phyloP scores from a whole-genome alignment of 2,329 filamentous ascomycete genomes.

The Aspergillaceae sp. region DNA sequence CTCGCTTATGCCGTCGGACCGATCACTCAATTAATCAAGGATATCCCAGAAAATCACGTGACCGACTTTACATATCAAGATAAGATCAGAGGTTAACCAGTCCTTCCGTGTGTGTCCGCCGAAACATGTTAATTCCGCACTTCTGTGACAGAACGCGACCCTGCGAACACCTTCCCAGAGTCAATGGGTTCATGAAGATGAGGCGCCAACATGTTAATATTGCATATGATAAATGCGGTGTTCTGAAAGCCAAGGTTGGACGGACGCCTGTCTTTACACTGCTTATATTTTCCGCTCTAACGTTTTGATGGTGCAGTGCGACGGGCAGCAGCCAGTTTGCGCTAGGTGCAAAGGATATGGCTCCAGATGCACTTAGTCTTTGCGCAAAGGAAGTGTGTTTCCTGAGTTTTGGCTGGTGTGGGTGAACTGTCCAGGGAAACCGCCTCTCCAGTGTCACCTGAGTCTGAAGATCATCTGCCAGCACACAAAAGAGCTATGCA shows the following conservation, averaged over 20 bases:
- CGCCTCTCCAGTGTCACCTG: too few relatives aligned
- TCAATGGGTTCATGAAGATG: constrained; percentile 1
- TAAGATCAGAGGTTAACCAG: neutral
- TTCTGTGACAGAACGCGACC: neutral
- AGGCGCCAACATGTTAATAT: constrained; percentile 13
- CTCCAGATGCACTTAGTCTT: constrained; percentile 18
- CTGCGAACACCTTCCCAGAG: neutral
- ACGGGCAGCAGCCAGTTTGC: constrained; percentile 20
- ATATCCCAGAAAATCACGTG: neutral
- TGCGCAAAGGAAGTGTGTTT: constrained; percentile 3
- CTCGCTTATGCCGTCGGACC: too few relatives aligned
- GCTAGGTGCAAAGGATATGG: constrained; percentile 21
- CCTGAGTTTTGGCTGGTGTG: neutral
- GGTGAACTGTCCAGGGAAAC: neutral
- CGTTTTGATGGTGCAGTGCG: constrained; percentile 12
- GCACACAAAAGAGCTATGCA: neutral
- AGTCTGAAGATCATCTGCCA: too few relatives aligned
- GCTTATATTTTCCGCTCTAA: neutral
- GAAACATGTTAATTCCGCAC: neutral
- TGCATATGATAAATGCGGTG: constrained; percentile 17
- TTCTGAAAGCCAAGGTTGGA: constrained; percentile 17
- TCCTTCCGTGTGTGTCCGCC: neutral
- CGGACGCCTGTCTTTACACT: neutral
- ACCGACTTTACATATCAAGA: neutral
- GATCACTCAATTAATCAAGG: too few relatives aligned